Evolutionary conservation across 2,329 filamentous ascomycete genomes (phyloP).

Genomic region (Aspergillus novoparasiticus): DNA sequence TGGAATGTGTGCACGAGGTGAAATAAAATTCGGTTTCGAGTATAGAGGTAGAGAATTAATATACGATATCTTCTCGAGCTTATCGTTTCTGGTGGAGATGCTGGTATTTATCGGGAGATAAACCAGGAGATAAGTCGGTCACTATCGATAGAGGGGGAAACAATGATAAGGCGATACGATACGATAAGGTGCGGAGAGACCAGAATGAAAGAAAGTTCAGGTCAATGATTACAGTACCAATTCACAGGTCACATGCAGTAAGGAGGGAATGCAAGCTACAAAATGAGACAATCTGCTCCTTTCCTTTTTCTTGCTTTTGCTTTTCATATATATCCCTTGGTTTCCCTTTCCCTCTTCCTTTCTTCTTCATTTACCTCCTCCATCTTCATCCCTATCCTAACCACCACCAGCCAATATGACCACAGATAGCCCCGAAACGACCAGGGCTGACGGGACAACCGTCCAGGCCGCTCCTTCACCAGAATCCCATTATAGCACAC

Average conservation of each 20-base stretch:
- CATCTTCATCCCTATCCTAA: neutral
- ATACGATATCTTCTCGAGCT: neutral
- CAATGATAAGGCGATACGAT: neutral
- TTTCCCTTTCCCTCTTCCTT: neutral
- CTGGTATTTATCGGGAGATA: neutral
- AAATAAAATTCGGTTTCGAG: no score
- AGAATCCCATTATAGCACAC: constrained; percentile 33
- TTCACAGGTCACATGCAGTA: constrained; percentile 29
- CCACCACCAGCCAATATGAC: constrained; percentile 19
- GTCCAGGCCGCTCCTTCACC: constrained; percentile 25
- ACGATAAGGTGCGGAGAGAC: constrained; percentile 34
- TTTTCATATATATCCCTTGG: neutral
- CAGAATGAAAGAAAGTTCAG: neutral
- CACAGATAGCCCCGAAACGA: constrained; percentile 20
- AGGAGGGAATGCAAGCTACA: constrained; percentile 9
- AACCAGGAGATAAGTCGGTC: neutral
- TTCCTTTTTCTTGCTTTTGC: neutral
- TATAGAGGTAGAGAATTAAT: neutral
- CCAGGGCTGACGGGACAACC: constrained; percentile 22
- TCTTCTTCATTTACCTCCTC: neutral
- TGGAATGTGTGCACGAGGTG: neutral
- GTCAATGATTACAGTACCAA: neutral
- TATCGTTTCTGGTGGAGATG: neutral
- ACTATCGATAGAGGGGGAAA: constrained; percentile 4
- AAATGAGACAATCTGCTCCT: neutral